phyloP scores from a whole-genome alignment of 345 rosid genomes.

The Bretschneidera sinensis region DNA sequence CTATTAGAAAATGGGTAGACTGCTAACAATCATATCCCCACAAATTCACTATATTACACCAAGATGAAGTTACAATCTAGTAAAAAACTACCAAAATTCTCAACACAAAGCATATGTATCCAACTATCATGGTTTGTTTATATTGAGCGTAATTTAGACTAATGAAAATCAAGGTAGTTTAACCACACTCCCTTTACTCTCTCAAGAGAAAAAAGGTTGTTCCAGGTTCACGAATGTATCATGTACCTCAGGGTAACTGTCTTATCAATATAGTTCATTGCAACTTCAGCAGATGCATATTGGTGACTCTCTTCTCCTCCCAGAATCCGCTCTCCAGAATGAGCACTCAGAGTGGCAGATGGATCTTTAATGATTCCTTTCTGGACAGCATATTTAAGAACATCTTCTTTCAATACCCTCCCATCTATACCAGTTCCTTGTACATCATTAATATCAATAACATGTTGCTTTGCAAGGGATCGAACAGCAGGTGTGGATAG shows the following conservation, averaged over 20 bases:
- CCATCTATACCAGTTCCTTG: conserved; percentile 72
- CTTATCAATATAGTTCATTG: conserved; percentile 40
- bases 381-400: conserved; percentile 47
- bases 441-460: conserved; percentile 51
- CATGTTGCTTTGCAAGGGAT: conserved; percentile 68
- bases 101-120: too few relatives aligned
- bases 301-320: conserved; percentile 21
- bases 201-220: too few relatives aligned
- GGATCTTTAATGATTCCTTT: conserved; percentile 37
- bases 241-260: conserved; percentile 63
- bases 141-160: too few relatives aligned
- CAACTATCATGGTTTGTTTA: too few relatives aligned
- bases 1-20: background rate
- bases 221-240: background rate
- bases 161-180: too few relatives aligned
- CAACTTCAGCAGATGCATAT: conserved; percentile 21
- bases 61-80: background rate
- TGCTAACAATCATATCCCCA: background rate
- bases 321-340: conserved; percentile 17
- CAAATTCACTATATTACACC: background rate
- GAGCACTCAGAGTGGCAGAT: conserved; percentile 21
- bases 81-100: background rate
- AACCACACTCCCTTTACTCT: too few relatives aligned
- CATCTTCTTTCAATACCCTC: conserved; percentile 75
- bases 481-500: conserved; percentile 81